These are phyloP conservation scores for Paralagenidium karlingii DNA, from an alignment of 352 stramenopile genomes.

Conservation along the genomic window DNA sequence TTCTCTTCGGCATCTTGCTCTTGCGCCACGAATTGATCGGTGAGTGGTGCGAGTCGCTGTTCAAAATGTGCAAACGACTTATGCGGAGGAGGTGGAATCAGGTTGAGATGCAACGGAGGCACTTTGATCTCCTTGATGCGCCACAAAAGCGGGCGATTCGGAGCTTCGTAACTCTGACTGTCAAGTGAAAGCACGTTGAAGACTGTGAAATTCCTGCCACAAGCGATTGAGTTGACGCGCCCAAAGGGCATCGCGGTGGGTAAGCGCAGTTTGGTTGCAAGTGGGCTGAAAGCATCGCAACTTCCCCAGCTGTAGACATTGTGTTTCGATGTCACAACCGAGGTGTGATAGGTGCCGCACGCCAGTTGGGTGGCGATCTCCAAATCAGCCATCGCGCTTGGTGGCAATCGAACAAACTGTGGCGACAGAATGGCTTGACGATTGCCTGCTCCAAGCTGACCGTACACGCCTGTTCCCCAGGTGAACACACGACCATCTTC, in stretches of 20 bases:
- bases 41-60: constrained; percentile 42
- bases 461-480: constrained; percentile 65
- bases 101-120: constrained; percentile 29
- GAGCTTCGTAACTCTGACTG: constrained; percentile 38
- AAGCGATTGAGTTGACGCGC: constrained; percentile 41
- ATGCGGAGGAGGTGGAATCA: constrained; percentile 18
- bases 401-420: too few relatives aligned
- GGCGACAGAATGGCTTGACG: too few relatives aligned
- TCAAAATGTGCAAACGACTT: constrained; percentile 31
- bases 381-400: too few relatives aligned
- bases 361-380: constrained; percentile 24
- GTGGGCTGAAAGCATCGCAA: constrained; percentile 24
- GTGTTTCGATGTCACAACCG: constrained; percentile 30
- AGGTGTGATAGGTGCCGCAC: constrained; percentile 57
- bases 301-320: constrained; percentile 61
- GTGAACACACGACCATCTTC: constrained; percentile 30
- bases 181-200: constrained; percentile 53
- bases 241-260: constrained; percentile 19
- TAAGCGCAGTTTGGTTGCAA: constrained; percentile 20
- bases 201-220: constrained; percentile 55
- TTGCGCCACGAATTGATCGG: too few relatives aligned
- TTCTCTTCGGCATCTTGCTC: constrained; percentile 15
- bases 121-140: constrained; percentile 22
- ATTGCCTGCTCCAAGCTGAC: constrained; percentile 17
- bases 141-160: constrained; percentile 36